Base-by-base conservation (phyloP, 106 monocot species). In the Apostasia shenzhenica region DNA sequence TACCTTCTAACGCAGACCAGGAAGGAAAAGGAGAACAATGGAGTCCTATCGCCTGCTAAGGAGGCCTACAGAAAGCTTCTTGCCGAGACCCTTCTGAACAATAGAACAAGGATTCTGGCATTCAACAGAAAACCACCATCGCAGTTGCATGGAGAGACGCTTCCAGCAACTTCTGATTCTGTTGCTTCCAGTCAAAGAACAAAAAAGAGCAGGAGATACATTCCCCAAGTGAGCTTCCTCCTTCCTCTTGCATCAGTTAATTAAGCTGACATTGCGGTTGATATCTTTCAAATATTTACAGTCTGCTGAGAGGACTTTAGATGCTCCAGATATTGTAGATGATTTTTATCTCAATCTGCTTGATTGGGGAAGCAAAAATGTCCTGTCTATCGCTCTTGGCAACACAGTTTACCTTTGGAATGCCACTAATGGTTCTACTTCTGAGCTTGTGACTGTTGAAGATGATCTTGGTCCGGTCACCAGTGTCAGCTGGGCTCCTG, bases 401-500 rank as follows among this genome's bases (percentile, higher is more conserved):
- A 80, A 62, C 73, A 84, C 84, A 2, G 82, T 85, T 1, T 77
- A 85, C 61, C 67, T 89, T 69, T 85, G 82, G 89, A 59, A 85
- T 55, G 89, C 80, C 11, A 50, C 77, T 0, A 55, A 80, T 52
- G 75, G 80, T 48, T 77, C 80, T 8, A 77, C 82, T 0, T 74
- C 80, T 6, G 85, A 89, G 69, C 84, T 89, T 45, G 67, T 80
- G 13, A 89, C 82, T 3, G 68, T 85, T 0, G 78, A 83, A 39
- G 89, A 82, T 0, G 82, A 85, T 64, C 5, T 58, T 9, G 89
- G 89, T 46, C 85, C 89, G 2, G 77, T 89, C 26, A 89, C 89
- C n/a, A 89, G 89, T 45, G 82, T 89, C 40, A 80, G 75, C 37
- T 85, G 89, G 89, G 89, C 89, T 59, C 85, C 89, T 10, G 85